phyloP scores from a whole-genome alignment of 148 eudicot genomes.

The Heliamphora exappendiculata region DNA sequence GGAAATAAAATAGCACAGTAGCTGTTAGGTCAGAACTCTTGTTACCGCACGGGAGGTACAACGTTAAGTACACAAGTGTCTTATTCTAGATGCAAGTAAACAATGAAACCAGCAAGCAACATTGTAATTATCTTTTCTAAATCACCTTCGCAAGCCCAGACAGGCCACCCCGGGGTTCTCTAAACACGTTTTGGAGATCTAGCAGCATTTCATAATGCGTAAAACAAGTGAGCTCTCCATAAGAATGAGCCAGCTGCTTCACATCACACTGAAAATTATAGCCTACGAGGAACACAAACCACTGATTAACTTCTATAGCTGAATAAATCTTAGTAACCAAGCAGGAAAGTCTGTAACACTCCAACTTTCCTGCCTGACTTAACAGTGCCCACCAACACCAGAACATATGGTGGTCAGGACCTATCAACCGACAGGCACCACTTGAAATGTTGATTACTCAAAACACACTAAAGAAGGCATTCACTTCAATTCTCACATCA shows the following conservation, averaged over 20 bases:
- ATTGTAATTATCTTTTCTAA: neutral
- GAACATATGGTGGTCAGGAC: neutral
- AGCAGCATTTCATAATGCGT: conserved; percentile 86
- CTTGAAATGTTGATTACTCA: neutral
- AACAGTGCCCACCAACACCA: neutral
- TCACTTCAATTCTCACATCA: neutral
- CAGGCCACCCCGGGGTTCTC: conserved; percentile 72
- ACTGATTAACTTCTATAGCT: neutral
- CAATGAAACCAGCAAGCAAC: conserved; percentile 1
- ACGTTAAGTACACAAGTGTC: neutral
- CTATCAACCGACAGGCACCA: neutral
- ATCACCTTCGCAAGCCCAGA: conserved; percentile 83
- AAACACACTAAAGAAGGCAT: neutral
- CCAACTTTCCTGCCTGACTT: neutral
- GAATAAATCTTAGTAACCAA: conserved; percentile 2
- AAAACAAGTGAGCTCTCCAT: conserved; percentile 66
- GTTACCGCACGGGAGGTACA: neutral
- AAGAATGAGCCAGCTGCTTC: conserved; percentile 68
- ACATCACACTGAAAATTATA: conserved; percentile 89
- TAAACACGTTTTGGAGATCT: conserved; percentile 87
- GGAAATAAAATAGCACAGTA: neutral
- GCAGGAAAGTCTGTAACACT: too few relatives aligned
- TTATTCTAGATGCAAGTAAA: neutral
- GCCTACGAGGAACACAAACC: conserved; percentile 36
- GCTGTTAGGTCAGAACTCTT: neutral